Percentiles rank a stretch among this genome's conserved stretches.
Evolutionary conservation across 257 asterid species (phyloP).

Genomic region (Handroanthus guayacan): DNA sequence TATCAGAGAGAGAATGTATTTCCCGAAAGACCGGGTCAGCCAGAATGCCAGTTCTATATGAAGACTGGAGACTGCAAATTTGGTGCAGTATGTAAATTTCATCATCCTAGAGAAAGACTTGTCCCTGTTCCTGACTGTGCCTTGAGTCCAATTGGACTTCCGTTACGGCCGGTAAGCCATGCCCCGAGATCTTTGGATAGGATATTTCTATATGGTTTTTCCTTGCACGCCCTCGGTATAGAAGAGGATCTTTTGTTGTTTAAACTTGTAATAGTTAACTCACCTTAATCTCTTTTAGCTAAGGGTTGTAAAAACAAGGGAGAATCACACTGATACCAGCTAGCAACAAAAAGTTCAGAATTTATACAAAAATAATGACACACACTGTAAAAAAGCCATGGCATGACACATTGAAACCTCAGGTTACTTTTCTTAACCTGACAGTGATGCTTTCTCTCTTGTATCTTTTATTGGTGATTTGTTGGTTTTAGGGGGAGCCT

Average conservation of each 20-base stretch:
- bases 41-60: constrained; percentile 95
- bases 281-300: neutral
- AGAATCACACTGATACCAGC: neutral
- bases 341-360: neutral
- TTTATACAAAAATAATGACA: constrained; percentile 1
- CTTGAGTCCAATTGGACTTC: constrained; percentile 93
- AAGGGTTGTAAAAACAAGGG: constrained; percentile 2
- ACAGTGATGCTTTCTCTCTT: constrained; percentile 5
- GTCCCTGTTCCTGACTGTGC: constrained; percentile 88
- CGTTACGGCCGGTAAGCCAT: constrained; percentile 84
- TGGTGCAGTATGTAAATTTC: constrained; percentile 93
- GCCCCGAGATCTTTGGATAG: constrained; percentile 32
- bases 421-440: neutral
- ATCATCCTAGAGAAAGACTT: constrained; percentile 89
- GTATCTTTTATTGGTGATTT: constrained; percentile 36
- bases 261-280: constrained; percentile 16
- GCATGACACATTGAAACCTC: neutral
- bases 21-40: constrained; percentile 97
- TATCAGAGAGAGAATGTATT: constrained; percentile 77
- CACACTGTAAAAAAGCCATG: neutral
- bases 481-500: constrained; percentile 81
- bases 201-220: constrained; percentile 28
- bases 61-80: constrained; percentile 98
- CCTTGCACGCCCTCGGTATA: constrained; percentile 21
- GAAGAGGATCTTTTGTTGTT: constrained; percentile 22